Base-by-base conservation (phyloP, 2,329 filamentous ascomycete genomes). In the Gyromitra esculenta region DNA sequence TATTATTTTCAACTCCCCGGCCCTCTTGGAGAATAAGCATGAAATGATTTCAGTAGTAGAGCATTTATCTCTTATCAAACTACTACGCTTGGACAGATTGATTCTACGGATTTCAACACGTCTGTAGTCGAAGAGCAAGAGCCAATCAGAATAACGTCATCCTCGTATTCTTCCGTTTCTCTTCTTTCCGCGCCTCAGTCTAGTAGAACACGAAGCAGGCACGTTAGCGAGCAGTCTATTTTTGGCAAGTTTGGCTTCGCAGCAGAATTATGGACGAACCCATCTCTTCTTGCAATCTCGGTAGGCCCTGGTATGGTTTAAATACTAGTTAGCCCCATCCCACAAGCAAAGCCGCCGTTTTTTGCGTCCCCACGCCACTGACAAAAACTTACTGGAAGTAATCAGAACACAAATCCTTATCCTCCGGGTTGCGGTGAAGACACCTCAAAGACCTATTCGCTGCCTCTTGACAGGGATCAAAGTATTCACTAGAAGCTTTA, bases 381-480 rank as follows among this genome's bases (percentile, higher is more conserved):
- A 64, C 39, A 31, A 66, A 54, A 75, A 84, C 92, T 84, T 83
- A 97, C 94, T 97, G 93, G 82, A 99, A 98, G 83, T 96, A 98
- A 83, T 98, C 95, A 79, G 88, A 87, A 83, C 96, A 99, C 91
- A 98, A 92, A n/a, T 90, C 86, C 79, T 90, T 89, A 82, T 98
- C 93, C 13, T 92, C 94, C 25, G 88, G 90, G 83, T 99, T 99
- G 25, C 96, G 89, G 82, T 94, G 91, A 82, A 99, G 85, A 82
- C 96, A 99, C 83, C 89, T 91, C 80, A 97, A 90, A 84, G 94
- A 97, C 82, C 89, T 88, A 80, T 91, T 87, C 6, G 96, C 95
- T 4, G 93, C 93, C 81, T 97, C 95, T 83, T 98, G 95, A 84
- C 96, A 99, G 1, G 96, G 96, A 81, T 99, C 96, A 83, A 92